A percentile compares a stretch with the other conserved stretches of the same genome.
phyloP scores from a whole-genome alignment of 306 rosid genomes.

The Quercus berberidifolia region DNA sequence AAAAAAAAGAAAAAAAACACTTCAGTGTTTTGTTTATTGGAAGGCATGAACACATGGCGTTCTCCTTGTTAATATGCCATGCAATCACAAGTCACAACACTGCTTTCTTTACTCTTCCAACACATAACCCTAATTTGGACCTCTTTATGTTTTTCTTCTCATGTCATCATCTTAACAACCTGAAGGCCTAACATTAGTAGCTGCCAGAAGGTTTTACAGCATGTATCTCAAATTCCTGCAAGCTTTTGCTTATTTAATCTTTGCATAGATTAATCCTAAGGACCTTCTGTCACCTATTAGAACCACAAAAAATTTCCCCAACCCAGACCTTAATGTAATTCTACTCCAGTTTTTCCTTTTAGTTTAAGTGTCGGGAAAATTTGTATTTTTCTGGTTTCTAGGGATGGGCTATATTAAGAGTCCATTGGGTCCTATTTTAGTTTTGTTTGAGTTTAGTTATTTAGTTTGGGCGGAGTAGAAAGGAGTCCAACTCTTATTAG shows the following conservation, averaged over 20 bases:
- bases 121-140: not conserved
- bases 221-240: not conserved
- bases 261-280: not conserved
- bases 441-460: too few relatives aligned
- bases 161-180: not conserved
- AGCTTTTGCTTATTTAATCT: not conserved
- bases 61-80: not conserved
- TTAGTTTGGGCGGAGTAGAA: too few relatives aligned
- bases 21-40: not conserved
- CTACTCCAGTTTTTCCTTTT: not conserved
- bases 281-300: not conserved
- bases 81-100: not conserved
- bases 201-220: not conserved
- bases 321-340: not conserved
- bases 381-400: too few relatives aligned
- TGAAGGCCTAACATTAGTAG: not conserved
- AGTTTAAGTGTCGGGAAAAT: too few relatives aligned
- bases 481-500: too few relatives aligned
- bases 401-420: too few relatives aligned
- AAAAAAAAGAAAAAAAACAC: not conserved
- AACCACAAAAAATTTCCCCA: not conserved
- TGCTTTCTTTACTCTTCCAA: not conserved
- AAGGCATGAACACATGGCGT: not conserved
- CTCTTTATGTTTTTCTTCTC: not conserved
- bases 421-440: too few relatives aligned